Percentiles rank a stretch among this genome's conserved stretches.
phyloP scores from a whole-genome alignment of 2,329 filamentous ascomycete species.

The Cadophora luteo-olivacea region DNA sequence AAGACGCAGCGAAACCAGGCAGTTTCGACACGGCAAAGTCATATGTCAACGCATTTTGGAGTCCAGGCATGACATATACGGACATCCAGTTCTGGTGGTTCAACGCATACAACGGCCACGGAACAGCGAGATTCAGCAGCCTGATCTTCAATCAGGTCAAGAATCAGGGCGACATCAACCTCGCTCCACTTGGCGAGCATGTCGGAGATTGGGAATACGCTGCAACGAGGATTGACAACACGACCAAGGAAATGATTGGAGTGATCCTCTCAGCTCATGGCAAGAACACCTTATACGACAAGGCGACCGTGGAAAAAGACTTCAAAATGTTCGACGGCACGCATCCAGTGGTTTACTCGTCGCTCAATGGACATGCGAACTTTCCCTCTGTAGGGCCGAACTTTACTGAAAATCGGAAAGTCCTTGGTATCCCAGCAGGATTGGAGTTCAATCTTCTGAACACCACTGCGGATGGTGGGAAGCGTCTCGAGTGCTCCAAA shows the following conservation, averaged over 20 bases:
- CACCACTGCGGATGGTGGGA: conserved; percentile 30
- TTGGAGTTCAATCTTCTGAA: conserved; percentile 36
- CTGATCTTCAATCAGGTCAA: conserved; percentile 28
- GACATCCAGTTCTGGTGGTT: conserved; percentile 39
- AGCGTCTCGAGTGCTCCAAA: conserved; percentile 24
- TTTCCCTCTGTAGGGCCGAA: conserved; percentile 32
- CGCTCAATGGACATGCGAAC: conserved; percentile 37
- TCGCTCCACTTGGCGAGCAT: conserved; percentile 36
- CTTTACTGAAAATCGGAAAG: conserved; percentile 31
- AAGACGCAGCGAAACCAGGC: conserved; percentile 32
- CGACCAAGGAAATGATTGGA: conserved; percentile 32
- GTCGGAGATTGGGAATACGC: conserved; percentile 36
- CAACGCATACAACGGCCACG: conserved; percentile 35
- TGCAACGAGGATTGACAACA: conserved; percentile 34
- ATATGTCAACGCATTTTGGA: conserved; percentile 36
- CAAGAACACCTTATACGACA: conserved; percentile 32
- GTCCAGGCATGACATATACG: conserved; percentile 28
- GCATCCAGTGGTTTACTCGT: conserved; percentile 35
- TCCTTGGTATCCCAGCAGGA: conserved; percentile 32
- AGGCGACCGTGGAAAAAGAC: conserved; percentile 20
- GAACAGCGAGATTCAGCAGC: conserved; percentile 29
- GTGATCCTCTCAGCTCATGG: conserved; percentile 34
- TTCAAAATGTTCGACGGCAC: conserved; percentile 31
- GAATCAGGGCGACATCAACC: conserved; percentile 30
- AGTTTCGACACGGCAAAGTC: conserved; percentile 33